A percentile compares a stretch with the other conserved stretches of the same genome.
phyloP scores from a whole-genome alignment of 2,329 filamentous ascomycete genomes.

The Xylariales sp. region DNA sequence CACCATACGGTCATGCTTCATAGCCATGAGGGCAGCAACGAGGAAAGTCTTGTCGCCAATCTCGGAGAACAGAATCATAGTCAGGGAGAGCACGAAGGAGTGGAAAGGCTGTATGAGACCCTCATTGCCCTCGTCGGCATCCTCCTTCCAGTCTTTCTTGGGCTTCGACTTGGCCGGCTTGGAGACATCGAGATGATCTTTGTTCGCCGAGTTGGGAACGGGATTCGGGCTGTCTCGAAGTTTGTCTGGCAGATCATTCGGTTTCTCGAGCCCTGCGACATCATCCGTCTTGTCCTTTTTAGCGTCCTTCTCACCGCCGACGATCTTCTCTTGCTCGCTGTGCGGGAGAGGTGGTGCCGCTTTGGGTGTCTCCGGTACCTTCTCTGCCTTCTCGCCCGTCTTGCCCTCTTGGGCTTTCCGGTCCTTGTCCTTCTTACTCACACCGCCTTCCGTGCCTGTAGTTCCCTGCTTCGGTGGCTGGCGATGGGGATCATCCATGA shows the following conservation, averaged over 20 bases:
- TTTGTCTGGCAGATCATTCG: conserved; percentile 72
- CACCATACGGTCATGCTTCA: conserved; percentile 90
- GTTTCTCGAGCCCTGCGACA: conserved; percentile 64
- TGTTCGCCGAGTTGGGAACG: conserved; percentile 60
- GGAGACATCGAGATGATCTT: conserved; percentile 55
- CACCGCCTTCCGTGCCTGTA: conserved; percentile 82
- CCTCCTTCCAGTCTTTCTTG: conserved; percentile 26
- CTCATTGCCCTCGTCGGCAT: conserved; percentile 40
- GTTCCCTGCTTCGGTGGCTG: conserved; percentile 76
- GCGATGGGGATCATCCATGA: conserved; percentile 87
- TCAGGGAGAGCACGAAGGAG: conserved; percentile 86
- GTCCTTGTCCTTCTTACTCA: conserved; percentile 80
- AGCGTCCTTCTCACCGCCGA: conserved; percentile 36
- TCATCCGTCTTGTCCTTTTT: conserved; percentile 36
- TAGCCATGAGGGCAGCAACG: conserved; percentile 95
- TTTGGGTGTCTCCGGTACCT: conserved; percentile 78
- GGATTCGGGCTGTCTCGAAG: conserved; percentile 70
- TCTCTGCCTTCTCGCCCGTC: conserved; percentile 62
- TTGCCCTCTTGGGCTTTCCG: conserved; percentile 63
- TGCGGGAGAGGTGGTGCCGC: conserved; percentile 78
- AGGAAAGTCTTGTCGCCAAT: conserved; percentile 98
- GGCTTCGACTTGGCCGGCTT: conserved; percentile 31
- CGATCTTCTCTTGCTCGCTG: conserved; percentile 69
- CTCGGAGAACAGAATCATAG: conserved; percentile 97
- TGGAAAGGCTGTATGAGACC: conserved; percentile 76